Evolutionary conservation across 345 rosid species (phyloP).

Genomic region (Iberis pinnata): DNA sequence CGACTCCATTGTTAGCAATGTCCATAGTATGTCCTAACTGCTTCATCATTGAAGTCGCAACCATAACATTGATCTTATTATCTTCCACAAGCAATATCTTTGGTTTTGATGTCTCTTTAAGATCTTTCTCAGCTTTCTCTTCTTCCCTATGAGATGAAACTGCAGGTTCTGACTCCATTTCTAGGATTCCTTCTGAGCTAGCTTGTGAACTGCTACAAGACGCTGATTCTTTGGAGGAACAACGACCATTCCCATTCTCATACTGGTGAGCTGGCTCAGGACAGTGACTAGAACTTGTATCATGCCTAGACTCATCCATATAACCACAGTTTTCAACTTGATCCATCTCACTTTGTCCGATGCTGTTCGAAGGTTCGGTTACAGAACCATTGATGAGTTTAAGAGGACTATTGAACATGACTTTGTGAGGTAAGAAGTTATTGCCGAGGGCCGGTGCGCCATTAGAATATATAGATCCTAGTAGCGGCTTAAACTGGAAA

Average conservation of each 20-base stretch:
- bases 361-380: constrained; percentile 25
- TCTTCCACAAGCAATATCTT: constrained; percentile 95
- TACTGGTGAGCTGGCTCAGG: constrained; percentile 24
- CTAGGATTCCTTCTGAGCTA: constrained; percentile 30
- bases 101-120: constrained; percentile 42
- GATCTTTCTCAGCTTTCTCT: constrained; percentile 22
- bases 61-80: constrained; percentile 85
- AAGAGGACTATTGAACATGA: constrained; percentile 36
- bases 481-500: constrained; percentile 70
- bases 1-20: constrained; percentile 72
- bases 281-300: constrained; percentile 38
- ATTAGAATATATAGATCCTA: constrained; percentile 32
- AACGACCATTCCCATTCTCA: constrained; percentile 25
- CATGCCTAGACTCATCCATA: constrained; percentile 48
- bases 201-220: constrained; percentile 31
- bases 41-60: constrained; percentile 78
- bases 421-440: constrained; percentile 30
- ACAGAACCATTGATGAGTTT: constrained; percentile 22
- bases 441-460: constrained; percentile 2
- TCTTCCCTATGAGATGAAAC: constrained; percentile 35
- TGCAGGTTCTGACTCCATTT: constrained; percentile 30
- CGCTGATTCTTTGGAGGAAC: constrained; percentile 18
- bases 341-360: constrained; percentile 35
- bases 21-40: constrained; percentile 69
- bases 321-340: constrained; percentile 53